A percentile compares a stretch with the other conserved stretches of the same genome.
phyloP scores from a whole-genome alignment of 108 stramenopile species.

The Cyclotella cryptica region DNA sequence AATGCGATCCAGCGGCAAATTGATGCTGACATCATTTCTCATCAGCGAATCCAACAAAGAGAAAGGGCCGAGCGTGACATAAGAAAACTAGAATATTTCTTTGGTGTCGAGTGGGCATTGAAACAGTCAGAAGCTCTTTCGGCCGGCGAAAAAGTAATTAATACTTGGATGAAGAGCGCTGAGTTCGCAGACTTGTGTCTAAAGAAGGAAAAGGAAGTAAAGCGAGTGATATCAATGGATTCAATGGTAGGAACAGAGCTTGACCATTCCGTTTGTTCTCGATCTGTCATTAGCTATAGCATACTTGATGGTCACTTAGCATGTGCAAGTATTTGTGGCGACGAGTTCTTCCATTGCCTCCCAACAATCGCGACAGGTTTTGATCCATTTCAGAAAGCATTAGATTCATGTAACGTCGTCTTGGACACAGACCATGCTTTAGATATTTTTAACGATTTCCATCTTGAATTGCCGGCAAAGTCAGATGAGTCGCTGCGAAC shows the following conservation, averaged over 20 bases:
- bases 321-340: neutral
- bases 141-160: conserved; percentile 8
- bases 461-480: neutral
- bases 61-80: conserved; percentile 7
- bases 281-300: conserved; percentile 31
- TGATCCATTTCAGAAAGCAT: conserved; percentile 13
- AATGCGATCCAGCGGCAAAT: conserved; percentile 13
- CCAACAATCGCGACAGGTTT: neutral
- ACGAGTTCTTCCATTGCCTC: conserved; percentile 24
- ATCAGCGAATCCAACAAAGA: conserved; percentile 24
- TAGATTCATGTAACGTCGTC: conserved; percentile 11
- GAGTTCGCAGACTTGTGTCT: conserved; percentile 26
- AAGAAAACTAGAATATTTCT: conserved; percentile 4
- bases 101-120: conserved; percentile 22
- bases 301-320: conserved; percentile 39
- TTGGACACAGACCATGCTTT: neutral
- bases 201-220: conserved; percentile 36
- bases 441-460: conserved; percentile 6
- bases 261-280: conserved; percentile 20
- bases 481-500: neutral
- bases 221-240: conserved; percentile 5
- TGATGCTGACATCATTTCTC: conserved; percentile 5
- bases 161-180: too few species aligned
- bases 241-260: conserved; percentile 16
- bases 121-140: conserved; percentile 19